phyloP scores from a whole-genome alignment of 1,284 basidiomycete genomes.

The Fistulinella staudtii region DNA sequence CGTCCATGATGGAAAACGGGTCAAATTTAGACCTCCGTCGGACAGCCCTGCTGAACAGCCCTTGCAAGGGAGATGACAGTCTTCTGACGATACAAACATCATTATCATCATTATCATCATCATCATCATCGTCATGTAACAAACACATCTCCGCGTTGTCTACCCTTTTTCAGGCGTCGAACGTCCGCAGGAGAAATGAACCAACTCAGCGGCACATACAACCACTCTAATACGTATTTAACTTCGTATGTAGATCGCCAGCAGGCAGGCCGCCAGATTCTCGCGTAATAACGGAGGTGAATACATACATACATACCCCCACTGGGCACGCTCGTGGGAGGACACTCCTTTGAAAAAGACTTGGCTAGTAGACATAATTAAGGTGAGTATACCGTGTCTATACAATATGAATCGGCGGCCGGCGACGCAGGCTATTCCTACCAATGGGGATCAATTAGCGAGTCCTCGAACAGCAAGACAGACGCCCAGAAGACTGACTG shows the following conservation, averaged over 20 bases:
- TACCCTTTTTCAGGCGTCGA: constrained; percentile 25
- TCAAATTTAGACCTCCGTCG: constrained; percentile 14
- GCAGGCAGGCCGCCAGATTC: constrained; percentile 6
- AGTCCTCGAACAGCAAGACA: constrained; percentile 4
- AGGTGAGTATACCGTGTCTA: too few relatives aligned
- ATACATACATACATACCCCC: constrained; percentile 6
- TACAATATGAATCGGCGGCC: constrained; percentile 10
- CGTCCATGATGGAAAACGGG: constrained; percentile 13
- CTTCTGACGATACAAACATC: constrained; percentile 14
- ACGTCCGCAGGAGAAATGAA: constrained; percentile 31
- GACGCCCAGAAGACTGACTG: constrained; percentile 20
- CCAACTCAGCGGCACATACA: constrained; percentile 21
- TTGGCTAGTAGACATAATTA: too few relatives aligned
- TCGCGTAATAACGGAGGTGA: constrained; percentile 33
- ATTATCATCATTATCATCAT: too few relatives aligned
- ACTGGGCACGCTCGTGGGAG: constrained; percentile 4
- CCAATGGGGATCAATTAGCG: constrained; percentile 6
- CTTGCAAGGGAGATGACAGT: constrained; percentile 17
- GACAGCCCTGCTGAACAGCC: constrained; percentile 5
- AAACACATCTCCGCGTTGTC: constrained; percentile 30
- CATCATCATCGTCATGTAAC: constrained; percentile 15
- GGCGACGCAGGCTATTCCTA: constrained; percentile 17
- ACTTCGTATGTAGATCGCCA: constrained; percentile 26
- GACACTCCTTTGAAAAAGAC: constrained; percentile 9
- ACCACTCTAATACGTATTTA: constrained; percentile 23